Evolutionary conservation across 306 rosid species (phyloP), one percentile per base, ranked within the genome.

Genomic region (Trifolium subterraneum): DNA sequence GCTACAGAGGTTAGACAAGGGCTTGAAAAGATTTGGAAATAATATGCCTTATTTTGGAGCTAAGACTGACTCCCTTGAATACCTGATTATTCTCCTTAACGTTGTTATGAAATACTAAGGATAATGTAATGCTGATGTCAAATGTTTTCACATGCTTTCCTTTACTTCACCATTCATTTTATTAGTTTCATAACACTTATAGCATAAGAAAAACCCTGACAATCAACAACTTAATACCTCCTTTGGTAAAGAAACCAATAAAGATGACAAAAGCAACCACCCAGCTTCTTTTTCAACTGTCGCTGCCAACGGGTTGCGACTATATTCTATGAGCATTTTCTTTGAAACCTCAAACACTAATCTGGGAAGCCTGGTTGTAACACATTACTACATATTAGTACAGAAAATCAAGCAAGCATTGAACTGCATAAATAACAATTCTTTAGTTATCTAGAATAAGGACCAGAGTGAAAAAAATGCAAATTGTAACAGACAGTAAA

Each of bases 241-340:
- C 82, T 87, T 90, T 10, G 96, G 94, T 86, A 94, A 80, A 83
- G 96, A 91, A 82, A 91, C 92, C 72, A 91, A 88, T 47, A 90
- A 81, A 68, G 97, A 92, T 65, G 99, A 92, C 50, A 94, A 83
- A 77, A 94, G 96, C 82, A 90, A 86, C 98, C 98, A 94, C 58
- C 99, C 99, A 76, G 96, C 96, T 88, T 94, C 96, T 68, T 94
- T 83, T 86, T 94, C 97, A 79, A 94, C 85, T 50, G 78, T 62
- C 27, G 90, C 89, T 48, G 91, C 96, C 48, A 79, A 73, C 59
- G 91, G 89, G 83, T 91, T 94, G 60, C 86, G 94, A 72, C 91
- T 84, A 77, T 88, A 79, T 75, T 90, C 95, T 54, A 75, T 82
- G 83, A 94, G 77, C 97, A 94, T 83, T 86, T 89, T 91, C 87